Base-by-base conservation (phyloP, 176 grass and related monocot species). In the Themeda triandra region DNA sequence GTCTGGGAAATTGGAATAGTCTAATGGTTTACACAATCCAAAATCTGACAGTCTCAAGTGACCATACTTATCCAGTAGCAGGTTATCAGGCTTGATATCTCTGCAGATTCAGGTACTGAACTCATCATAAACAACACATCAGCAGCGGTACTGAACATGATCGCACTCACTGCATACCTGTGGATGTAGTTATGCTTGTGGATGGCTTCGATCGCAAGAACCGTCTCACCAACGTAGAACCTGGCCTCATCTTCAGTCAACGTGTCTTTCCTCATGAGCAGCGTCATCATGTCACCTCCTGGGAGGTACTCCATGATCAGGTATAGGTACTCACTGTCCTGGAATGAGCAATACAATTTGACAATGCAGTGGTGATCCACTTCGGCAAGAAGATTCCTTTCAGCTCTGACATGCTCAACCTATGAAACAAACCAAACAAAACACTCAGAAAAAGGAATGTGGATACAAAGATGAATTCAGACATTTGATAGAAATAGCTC, bases 61-160 rank as follows among this genome's bases (percentile, higher is more conserved):
- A 37, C 96, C 96, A 85, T 91, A 86, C 88, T 78, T 94, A 80
- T 98, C 96, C 73, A 98, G 89, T 78, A 96, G 89, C 62, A 99
- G 81, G 89, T 99, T 99, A 84, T 99, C 96, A 85, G 96, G 96
- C 79, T 99, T 99, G 91, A 99, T 94, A 91, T 99, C 96, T 90
- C 93, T 99, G 90, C 82, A 77, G 86, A 81, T 78, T 69, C 70
- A 90, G 65, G 71, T 9, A 66, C 45, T 25, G 3, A 60, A 77
- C 66, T 83, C 77, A 74, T 64, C 44, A 78, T 32, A 86, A 88
- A 62, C 18, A 80, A 10, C 18, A 33, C n/a, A 71, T 68, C n/a
- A 45, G 18, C 5, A 28, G 21, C 17, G 42, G 28, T 45, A 33
- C 10, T 11, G 27, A 75, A 32, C 23, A 7, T 18, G 21, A 44